These are phyloP conservation scores for Mucor irregularis DNA, from an alignment of 371 early-diverging fungal genomes.

Conservation along the genomic window DNA sequence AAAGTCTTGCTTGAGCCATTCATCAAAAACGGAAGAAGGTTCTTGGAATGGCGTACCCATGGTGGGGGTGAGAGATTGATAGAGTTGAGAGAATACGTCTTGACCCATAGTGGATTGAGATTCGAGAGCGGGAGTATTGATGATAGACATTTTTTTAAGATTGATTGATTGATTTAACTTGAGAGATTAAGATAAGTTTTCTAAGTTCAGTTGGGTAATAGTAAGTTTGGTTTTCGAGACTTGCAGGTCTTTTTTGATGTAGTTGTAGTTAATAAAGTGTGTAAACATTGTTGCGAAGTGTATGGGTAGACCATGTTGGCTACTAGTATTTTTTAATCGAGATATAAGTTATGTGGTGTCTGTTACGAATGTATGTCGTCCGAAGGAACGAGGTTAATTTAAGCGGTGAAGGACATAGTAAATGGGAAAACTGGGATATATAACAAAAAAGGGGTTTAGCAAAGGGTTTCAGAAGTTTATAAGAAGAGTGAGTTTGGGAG, in stretches of 20 bases:
- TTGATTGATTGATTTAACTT: background rate
- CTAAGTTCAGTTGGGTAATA: conserved; percentile 16
- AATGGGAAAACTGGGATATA: background rate
- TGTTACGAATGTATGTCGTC: conserved; percentile 12
- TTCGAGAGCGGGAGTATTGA: conserved; percentile 9
- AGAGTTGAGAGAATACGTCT: conserved; percentile 37
- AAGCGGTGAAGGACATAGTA: conserved; percentile 31
- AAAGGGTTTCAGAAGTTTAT: conserved; percentile 1
- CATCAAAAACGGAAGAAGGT: conserved; percentile 26
- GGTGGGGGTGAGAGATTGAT: conserved; percentile 27
- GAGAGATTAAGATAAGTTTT: background rate
- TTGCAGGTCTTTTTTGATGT: conserved; percentile 31
- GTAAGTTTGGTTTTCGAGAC: conserved; percentile 27
- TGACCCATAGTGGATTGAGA: conserved; percentile 20
- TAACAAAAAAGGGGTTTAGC: conserved; percentile 1
- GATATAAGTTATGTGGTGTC: conserved; percentile 9
- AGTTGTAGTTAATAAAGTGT: conserved; percentile 6
- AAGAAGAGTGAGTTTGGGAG: background rate
- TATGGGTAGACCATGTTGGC: conserved; percentile 28
- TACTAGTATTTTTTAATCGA: conserved; percentile 16
- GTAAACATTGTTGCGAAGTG: conserved; percentile 27
- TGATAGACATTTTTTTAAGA: conserved; percentile 6
- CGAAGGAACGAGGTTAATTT: conserved; percentile 18
- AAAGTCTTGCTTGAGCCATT: conserved; percentile 33
- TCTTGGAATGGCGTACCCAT: conserved; percentile 14